Evolutionary conservation across 1,284 basidiomycete genomes (phyloP), one percentile per base, ranked within the genome.

Genomic region (Ganoderma leucocontextum): DNA sequence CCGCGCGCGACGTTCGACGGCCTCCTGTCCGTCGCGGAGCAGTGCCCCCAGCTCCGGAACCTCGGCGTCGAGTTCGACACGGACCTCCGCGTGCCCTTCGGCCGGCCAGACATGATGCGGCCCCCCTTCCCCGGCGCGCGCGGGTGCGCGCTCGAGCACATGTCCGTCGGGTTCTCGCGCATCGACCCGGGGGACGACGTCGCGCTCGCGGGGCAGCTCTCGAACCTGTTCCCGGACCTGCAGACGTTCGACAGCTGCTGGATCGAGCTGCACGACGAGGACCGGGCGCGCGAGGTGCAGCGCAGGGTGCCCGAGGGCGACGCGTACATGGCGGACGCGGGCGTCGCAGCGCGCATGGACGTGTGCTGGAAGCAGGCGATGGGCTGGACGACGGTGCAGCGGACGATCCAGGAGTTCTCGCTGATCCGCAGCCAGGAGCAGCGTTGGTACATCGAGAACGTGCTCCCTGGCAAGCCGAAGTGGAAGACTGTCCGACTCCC

Each of bases 11-110:
- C 69, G 38, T 62, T 65, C 39, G 22, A 36, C 29, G 66, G 66
- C 4, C 61, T 70, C 61, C 65, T 68, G 19, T 8, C 63, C 29
- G 47, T 70, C 58, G 42, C 63, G 25, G 55, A n/a, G 10, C 42
- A 38, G 36, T 70, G 69, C 62, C 55, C 33, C 39, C 38, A 36
- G 13, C 62, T 70, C 19, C 15, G 52, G 19, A 60, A 33, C 38
- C 61, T 68, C 25, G 63, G 69, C 12, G 5, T 70, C 49, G 60
- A 49, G 58, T 62, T 68, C 60, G 35, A 53, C 63, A 61, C 69
- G 49, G 63, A 65, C 57, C 57, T 68, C 36, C 1, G 6, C n/a
- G 44, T 42, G 12, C 19, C 44, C 12, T 36, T n/a, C 4, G 4
- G 13, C 35, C 17, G 25, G 10, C 25, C 17, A 33, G 8, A 12